A percentile compares a stretch with the other conserved stretches of the same genome.
phyloP scores from a whole-genome alignment of 1,284 basidiomycete genomes.

The Rhodotorula sp. region DNA sequence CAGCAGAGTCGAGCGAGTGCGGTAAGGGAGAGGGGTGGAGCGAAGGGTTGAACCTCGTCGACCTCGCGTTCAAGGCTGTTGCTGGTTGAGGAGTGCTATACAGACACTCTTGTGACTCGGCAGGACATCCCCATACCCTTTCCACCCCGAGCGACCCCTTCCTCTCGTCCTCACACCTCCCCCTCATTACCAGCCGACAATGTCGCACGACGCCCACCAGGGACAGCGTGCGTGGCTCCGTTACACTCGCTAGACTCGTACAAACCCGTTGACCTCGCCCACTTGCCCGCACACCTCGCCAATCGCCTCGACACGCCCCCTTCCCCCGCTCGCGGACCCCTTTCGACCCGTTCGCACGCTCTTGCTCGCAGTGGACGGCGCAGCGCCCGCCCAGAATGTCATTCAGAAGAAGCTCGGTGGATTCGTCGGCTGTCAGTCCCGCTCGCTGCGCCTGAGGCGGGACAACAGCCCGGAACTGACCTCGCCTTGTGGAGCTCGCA shows the following conservation, averaged over 20 bases:
- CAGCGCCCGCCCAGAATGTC: conserved; percentile 48
- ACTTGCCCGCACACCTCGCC: not conserved
- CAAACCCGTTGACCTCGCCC: too few species aligned
- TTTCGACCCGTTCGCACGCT: too few species aligned
- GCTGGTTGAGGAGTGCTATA: too few species aligned
- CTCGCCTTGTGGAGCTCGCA: conserved; percentile 7
- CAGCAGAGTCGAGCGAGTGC: too few species aligned
- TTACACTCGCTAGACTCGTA: too few species aligned
- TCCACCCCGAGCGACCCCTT: not conserved
- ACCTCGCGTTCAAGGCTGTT: too few species aligned
- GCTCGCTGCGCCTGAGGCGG: not conserved
- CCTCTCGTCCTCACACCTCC: not conserved
- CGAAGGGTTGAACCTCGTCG: too few species aligned
- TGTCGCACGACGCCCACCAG: too few species aligned
- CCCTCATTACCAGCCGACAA: not conserved
- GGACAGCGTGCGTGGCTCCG: too few species aligned
- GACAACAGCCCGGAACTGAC: not conserved
- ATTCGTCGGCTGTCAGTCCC: conserved; percentile 56
- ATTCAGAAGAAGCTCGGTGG: conserved; percentile 89
- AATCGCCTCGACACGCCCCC: not conserved
- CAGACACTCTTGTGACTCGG: too few species aligned
- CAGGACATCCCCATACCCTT: not conserved
- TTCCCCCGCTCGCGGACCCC: too few species aligned
- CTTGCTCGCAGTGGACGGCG: conserved; percentile 1
- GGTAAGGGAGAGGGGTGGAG: too few species aligned